A percentile compares a stretch with the other conserved stretches of the same genome.
These are phyloP conservation scores for Styphnolobium japonicum DNA, from an alignment of 306 rosid genomes.

Conservation along the genomic window DNA sequence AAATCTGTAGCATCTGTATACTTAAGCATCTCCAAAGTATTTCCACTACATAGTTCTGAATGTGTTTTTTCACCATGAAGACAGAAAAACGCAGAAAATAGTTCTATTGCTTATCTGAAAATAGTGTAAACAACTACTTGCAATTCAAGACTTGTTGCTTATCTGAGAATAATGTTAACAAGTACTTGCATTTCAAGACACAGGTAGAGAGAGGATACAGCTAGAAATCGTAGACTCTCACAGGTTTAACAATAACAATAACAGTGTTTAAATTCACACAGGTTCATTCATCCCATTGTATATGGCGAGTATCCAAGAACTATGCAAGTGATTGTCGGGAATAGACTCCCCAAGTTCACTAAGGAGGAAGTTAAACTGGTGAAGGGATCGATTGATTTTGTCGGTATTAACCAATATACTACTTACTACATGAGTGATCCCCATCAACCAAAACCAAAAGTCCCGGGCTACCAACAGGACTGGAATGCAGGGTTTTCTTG, in stretches of 20 bases:
- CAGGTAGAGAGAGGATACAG: not conserved
- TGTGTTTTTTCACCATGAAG: not conserved
- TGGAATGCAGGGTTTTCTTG: conserved; percentile 89
- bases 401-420: conserved; percentile 87
- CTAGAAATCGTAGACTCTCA: not conserved
- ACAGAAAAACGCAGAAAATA: not conserved
- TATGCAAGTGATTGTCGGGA: conserved; percentile 67
- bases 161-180: too few relatives aligned
- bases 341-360: conserved; percentile 84
- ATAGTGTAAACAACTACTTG: not conserved
- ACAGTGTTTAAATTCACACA: conserved; percentile 20
- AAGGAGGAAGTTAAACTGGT: conserved; percentile 74
- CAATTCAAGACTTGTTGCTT: not conserved
- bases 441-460: conserved; percentile 48
- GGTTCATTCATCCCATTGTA: conserved; percentile 91
- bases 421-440: conserved; percentile 67
- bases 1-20: not conserved
- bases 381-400: conserved; percentile 75
- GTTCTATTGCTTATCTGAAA: not conserved
- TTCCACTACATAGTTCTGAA: not conserved
- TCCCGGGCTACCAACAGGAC: conserved; percentile 70
- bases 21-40: not conserved
- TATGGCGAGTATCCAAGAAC: conserved; percentile 93
- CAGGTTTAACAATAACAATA: not conserved
- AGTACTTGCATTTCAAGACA: not conserved